phyloP scores from a whole-genome alignment of 495 filamentous ascomycete genomes.

The Rhizodiscina lignyota region DNA sequence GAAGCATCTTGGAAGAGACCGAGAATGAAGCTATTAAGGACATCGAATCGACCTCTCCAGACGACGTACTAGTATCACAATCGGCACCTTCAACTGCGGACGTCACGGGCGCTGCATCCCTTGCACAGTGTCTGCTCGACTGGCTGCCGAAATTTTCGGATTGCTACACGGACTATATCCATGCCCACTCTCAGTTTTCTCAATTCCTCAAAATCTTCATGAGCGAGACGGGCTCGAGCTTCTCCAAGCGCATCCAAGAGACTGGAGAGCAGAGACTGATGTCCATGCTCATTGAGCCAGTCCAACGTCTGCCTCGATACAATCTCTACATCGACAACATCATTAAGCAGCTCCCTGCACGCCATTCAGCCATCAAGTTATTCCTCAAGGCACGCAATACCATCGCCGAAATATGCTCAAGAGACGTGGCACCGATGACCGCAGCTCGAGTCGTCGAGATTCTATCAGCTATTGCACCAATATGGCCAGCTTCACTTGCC shows the following conservation, averaged over 20 bases:
- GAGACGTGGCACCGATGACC: conserved; percentile 50
- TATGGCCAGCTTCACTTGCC: conserved; percentile 60
- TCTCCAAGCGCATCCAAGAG: conserved; percentile 59
- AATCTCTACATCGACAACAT: conserved; percentile 94
- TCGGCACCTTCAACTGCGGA: conserved; percentile 31
- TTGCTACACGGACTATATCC: conserved; percentile 82
- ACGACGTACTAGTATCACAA: too few species aligned
- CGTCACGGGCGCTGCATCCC: conserved; percentile 52
- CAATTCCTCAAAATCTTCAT: conserved; percentile 59
- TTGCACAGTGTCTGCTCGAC: conserved; percentile 63
- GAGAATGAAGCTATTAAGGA: conserved; percentile 52
- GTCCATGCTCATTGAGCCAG: conserved; percentile 89
- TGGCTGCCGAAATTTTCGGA: conserved; percentile 84
- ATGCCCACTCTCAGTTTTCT: conserved; percentile 67
- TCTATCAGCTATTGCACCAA: conserved; percentile 55
- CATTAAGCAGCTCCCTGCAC: conserved; percentile 59
- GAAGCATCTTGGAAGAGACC: conserved; percentile 60
- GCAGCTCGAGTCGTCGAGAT: conserved; percentile 54
- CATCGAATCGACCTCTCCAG: conserved; percentile 12
- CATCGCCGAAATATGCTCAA: conserved; percentile 85
- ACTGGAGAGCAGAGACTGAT: conserved; percentile 82
- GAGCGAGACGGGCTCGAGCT: conserved; percentile 57
- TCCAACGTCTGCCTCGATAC: conserved; percentile 88
- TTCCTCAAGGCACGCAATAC: conserved; percentile 79
- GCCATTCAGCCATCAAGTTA: conserved; percentile 61